Conservation (phyloP, 768 basidiomycete genomes). For the Chalciporus sphaerocephalus region DNA sequence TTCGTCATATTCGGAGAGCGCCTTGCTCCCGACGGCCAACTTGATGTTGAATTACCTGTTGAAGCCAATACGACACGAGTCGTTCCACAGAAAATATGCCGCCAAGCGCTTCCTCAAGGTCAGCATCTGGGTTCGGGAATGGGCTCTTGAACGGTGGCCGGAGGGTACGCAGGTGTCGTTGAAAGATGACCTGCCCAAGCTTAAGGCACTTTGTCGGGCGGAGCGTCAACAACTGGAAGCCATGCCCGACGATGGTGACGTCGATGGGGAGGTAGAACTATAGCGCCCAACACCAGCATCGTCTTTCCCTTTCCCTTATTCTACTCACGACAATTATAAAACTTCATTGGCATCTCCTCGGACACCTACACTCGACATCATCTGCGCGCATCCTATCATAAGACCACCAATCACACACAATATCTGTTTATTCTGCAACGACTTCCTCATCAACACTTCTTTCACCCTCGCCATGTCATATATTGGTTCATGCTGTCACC, state of each 20-base stretch:
- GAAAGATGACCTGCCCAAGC: conserved; percentile 47
- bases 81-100: conserved; percentile 86
- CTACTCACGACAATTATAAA: conserved; percentile 14
- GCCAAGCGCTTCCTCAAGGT: conserved; percentile 82
- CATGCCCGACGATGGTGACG: conserved; percentile 5
- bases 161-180: conserved; percentile 60
- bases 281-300: conserved; percentile 4
- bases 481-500: conserved; percentile 12
- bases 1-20: conserved; percentile 76
- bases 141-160: conserved; percentile 76
- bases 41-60: conserved; percentile 86
- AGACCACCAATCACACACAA: conserved; percentile 19
- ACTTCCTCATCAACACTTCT: conserved; percentile 18
- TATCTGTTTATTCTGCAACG: conserved; percentile 27
- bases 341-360: conserved; percentile 23
- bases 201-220: conserved; percentile 20
- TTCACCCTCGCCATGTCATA: conserved; percentile 22
- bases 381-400: conserved; percentile 20
- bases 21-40: conserved; percentile 75
- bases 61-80: conserved; percentile 65
- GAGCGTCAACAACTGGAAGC: conserved; percentile 17
- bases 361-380: conserved; percentile 23
- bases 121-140: conserved; percentile 76
- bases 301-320: not conserved
- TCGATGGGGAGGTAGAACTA: conserved; percentile 14